A percentile compares a stretch with the other conserved stretches of the same genome.
Evolutionary conservation across 306 rosid species (phyloP).

Genomic region (Morella rubra): DNA sequence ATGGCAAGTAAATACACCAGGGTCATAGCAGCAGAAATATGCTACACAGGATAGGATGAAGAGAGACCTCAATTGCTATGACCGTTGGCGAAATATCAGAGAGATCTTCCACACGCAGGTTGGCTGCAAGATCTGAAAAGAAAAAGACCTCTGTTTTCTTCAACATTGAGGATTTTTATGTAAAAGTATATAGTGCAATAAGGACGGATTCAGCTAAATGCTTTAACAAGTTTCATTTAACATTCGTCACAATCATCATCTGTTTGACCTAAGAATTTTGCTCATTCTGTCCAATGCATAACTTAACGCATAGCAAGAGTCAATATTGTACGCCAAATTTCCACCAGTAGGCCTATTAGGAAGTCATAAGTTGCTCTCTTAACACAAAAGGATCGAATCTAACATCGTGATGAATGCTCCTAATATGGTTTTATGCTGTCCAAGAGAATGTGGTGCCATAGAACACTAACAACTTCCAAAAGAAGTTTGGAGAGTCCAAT

Average conservation of each 20-base stretch:
- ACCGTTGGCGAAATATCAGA: constrained; percentile 16
- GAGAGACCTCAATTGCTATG: constrained; percentile 25
- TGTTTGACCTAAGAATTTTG: not conserved
- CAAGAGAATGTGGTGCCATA: not conserved
- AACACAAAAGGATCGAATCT: not conserved
- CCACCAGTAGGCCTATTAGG: not conserved
- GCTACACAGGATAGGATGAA: not conserved
- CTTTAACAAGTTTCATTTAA: not conserved
- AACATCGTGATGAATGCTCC: not conserved
- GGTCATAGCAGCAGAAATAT: not conserved
- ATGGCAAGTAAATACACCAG: not conserved
- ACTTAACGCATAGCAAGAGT: not conserved
- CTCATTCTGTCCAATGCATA: not conserved
- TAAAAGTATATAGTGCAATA: not conserved
- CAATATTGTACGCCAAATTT: not conserved
- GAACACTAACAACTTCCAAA: not conserved
- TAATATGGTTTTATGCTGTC: not conserved
- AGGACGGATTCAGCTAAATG: not conserved
- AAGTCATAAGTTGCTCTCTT: not conserved
- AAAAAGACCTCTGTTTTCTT: not conserved
- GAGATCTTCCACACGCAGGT: constrained; percentile 16
- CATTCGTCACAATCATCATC: not conserved
- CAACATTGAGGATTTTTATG: not conserved
- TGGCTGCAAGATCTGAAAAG: constrained; percentile 24
- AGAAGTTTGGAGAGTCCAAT: not conserved